Percentiles rank a stretch among this genome's conserved stretches.
Conservation (phyloP, 169 alveolate species). For the Eimeria mitis region DNA sequence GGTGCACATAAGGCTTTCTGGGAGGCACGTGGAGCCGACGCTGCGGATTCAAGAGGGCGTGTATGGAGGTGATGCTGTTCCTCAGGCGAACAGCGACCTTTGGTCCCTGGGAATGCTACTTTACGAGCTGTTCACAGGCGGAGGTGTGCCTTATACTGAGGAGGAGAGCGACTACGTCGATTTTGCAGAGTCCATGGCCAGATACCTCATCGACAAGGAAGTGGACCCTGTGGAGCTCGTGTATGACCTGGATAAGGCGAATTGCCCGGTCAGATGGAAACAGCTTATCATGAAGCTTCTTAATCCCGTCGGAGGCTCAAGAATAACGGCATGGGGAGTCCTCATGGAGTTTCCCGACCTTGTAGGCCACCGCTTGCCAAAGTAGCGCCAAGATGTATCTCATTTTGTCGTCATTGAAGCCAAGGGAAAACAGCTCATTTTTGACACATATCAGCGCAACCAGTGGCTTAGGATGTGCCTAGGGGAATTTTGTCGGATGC, state of each 20-base stretch:
- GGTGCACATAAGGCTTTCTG: background rate
- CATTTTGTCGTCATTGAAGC: background rate
- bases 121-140: conserved; percentile 7
- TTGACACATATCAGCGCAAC: background rate
- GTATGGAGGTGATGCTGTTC: background rate
- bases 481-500: too few species aligned
- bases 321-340: background rate
- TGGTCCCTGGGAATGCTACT: conserved; percentile 11
- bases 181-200: background rate
- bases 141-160: background rate
- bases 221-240: background rate
- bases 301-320: background rate
- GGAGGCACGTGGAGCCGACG: background rate
- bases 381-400: background rate
- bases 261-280: background rate
- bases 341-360: conserved; percentile 11
- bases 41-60: background rate
- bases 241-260: background rate
- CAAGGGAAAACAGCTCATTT: background rate
- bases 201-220: background rate
- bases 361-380: background rate
- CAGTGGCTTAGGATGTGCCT: background rate
- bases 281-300: background rate
- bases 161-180: background rate
- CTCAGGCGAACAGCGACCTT: background rate